A percentile compares a stretch with the other conserved stretches of the same genome.
phyloP scores from a whole-genome alignment of 129 eudicot genomes.

The Pulicaria dysenterica region DNA sequence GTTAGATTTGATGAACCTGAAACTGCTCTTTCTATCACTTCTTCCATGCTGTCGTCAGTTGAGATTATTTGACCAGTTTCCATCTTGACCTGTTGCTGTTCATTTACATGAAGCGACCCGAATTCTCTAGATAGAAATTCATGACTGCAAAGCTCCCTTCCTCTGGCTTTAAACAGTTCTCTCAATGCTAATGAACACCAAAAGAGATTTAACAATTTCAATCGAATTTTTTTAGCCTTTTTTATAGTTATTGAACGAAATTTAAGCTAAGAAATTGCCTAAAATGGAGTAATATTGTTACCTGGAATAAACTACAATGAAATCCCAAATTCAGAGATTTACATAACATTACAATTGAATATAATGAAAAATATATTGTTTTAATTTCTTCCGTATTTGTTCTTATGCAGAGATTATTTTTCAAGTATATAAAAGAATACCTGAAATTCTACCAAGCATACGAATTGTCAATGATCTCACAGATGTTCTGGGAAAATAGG shows the following conservation, averaged over 20 bases:
- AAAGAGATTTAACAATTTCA: background rate
- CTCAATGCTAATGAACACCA: slow-evolving; percentile 53
- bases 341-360: background rate
- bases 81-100: slow-evolving; percentile 40
- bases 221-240: background rate
- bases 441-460: slow-evolving; percentile 81
- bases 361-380: too few species aligned
- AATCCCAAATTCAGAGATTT: too few species aligned
- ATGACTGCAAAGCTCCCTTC: slow-evolving; percentile 43
- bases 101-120: slow-evolving; percentile 40
- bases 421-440: slow-evolving; percentile 25
- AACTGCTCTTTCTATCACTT: slow-evolving; percentile 32
- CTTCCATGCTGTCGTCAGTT: slow-evolving; percentile 25
- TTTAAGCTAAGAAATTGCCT: too few species aligned
- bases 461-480: slow-evolving; percentile 62
- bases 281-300: too few species aligned
- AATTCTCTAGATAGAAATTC: slow-evolving; percentile 50
- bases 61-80: slow-evolving; percentile 35
- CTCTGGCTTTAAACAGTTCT: slow-evolving; percentile 68
- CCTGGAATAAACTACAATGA: too few species aligned
- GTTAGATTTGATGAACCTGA: slow-evolving; percentile 61
- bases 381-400: background rate
- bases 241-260: background rate
- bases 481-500: slow-evolving; percentile 49
- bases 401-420: too few species aligned